Evolutionary conservation across 805 yeast species (phyloP), one percentile per base, ranked within the genome.

Genomic region (Priceomyces carsonii): DNA sequence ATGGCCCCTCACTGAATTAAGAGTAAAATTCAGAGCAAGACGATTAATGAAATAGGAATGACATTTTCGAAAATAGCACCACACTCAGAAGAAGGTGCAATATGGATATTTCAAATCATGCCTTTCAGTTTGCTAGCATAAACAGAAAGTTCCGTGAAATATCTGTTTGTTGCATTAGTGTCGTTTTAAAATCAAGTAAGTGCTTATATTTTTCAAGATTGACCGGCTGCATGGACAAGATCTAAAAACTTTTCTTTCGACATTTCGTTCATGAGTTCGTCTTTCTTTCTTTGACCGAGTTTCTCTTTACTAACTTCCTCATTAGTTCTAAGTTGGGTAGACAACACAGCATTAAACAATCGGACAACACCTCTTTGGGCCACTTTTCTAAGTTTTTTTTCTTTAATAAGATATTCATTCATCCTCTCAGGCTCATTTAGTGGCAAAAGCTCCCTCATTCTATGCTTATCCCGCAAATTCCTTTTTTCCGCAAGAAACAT

Each of bases 221-320:
- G 73, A 35, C 85, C 90, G 2, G 89, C 89, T 27, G 83, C 83
- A 58, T 81, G 84, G 23, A 90, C 93, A 59, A 90, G 69, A 60
- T 89, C 96, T 60, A 90, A 73, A 53, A 90, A 90, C 57, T 80
- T 85, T 55, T 89, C 95, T 58, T 90, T 91, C 4, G 95, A 83
- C 35, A 90, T 73, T 50, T 89, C 96, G 26, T 79, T 82, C 48
- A 82, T 73, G 40, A 82, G 57, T 41, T 80, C 77, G 46, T 82
- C 82, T 57, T 72, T 75, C 66, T 55, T 79, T 48, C 62, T 57
- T 33, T 59, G 67, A 32, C 73, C 77, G 17, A 60, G 64, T 36
- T 52, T 63, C 14, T 71, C 79, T 9, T 64, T 63, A n/a, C 59
- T 49, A 2, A 78, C 58, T 43, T 76, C 83, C 35, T 67, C 66